Conservation (phyloP, 352 stramenopile genomes). For the Sclerospora graminicola region DNA sequence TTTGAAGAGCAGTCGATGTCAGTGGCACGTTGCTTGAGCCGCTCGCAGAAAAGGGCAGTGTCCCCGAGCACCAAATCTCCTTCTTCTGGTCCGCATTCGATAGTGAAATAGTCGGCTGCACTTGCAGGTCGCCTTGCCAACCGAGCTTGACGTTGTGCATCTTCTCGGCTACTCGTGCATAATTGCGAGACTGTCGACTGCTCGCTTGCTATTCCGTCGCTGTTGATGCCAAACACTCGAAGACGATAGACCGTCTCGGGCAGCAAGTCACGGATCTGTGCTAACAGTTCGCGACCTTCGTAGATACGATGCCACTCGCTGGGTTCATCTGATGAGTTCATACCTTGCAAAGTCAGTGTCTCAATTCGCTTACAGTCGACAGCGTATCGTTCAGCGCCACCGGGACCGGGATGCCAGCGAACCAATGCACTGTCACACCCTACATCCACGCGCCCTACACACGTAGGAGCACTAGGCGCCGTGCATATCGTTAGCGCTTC, state of each 20-base stretch:
- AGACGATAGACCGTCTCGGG: conserved; percentile 81
- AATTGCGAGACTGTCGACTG: conserved; percentile 77
- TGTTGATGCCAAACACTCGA: conserved; percentile 76
- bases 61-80: conserved; percentile 83
- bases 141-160: conserved; percentile 34
- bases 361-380: conserved; percentile 75
- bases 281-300: conserved; percentile 64
- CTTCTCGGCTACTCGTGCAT: conserved; percentile 56
- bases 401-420: conserved; percentile 73
- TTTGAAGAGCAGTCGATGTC: conserved; percentile 19
- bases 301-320: conserved; percentile 67
- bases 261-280: conserved; percentile 49
- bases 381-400: conserved; percentile 55
- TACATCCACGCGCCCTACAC: conserved; percentile 44
- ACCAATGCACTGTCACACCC: conserved; percentile 42
- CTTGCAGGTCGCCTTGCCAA: conserved; percentile 23
- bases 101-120: conserved; percentile 53
- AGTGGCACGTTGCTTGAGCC: conserved; percentile 50
- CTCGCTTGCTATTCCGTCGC: conserved; percentile 36
- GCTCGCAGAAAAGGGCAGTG: conserved; percentile 88
- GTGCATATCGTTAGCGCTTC: conserved; percentile 66
- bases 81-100: conserved; percentile 52
- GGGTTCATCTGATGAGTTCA: conserved; percentile 11
- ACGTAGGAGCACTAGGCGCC: conserved; percentile 39
- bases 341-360: conserved; percentile 20